Base-by-base conservation (phyloP, 2,329 filamentous ascomycete genomes). In the Aphanocladium album region DNA sequence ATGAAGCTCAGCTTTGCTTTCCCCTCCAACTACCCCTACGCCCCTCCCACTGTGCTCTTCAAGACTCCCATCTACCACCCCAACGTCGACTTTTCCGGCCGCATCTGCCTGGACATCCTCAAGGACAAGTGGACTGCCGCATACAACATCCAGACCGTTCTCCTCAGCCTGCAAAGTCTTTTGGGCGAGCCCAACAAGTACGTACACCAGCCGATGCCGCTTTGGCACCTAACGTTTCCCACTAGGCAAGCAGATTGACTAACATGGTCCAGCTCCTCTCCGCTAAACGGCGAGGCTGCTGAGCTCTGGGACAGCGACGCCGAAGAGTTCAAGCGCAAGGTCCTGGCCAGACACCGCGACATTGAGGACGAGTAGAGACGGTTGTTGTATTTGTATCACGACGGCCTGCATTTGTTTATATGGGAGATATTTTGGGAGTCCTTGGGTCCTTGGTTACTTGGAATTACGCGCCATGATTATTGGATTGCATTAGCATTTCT, bases 51-150 rank as follows among this genome's bases (percentile, higher is more conserved):
- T 2, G 95, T 99, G 19, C 83, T 96, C 62, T 99, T 97, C 86
- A 96, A 93, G 80, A 99, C 96, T 7, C 95, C 95, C 41, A 97
- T 99, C 77, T 99, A 98, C 81, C 95, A 99, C 76, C 95, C 95
- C 58, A 99, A 99, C 70, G 91, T 99, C 68, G 95, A 99, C 78
- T 97, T 99, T 79, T 93, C 90, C 3, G 95, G 95, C 45, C 86
- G 95, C 60, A 99, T 99, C 76, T 99, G 95, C 75, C 83, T 99
- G 63, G 96, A 99, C 72, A 99, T 99, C 67, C 82, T 99, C 66
- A 98, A 97, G 83, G 95, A 98, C 76, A 97, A 97, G 80, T 99
- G 95, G 95, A 96, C 92, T 62, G 92, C 95, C 19, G 93, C 96
- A 47, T 96, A 97, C 83, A 98, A 98, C 72, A 92, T 96, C 64